Percentiles rank a stretch among this genome's conserved stretches.
phyloP scores from a whole-genome alignment of 495 filamentous ascomycete species.

The Letharia columbiana region DNA sequence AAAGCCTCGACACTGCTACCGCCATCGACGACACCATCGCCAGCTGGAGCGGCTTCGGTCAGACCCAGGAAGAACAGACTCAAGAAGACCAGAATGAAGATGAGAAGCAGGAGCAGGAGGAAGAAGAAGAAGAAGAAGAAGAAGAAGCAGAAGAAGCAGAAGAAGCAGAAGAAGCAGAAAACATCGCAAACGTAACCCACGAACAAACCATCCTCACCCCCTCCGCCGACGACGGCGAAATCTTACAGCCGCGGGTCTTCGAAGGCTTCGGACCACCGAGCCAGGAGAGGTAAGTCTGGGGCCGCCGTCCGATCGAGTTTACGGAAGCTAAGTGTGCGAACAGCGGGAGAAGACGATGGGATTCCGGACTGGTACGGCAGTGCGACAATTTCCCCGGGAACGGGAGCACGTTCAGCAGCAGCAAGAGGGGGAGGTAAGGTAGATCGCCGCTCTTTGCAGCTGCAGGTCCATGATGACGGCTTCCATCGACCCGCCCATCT shows the following conservation, averaged over 20 bases:
- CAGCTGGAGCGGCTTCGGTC: background rate
- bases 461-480: too few relatives aligned
- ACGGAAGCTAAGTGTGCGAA: background rate
- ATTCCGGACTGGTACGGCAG: background rate
- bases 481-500: too few relatives aligned
- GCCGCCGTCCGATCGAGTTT: too few relatives aligned
- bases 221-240: background rate
- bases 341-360: background rate
- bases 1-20: background rate
- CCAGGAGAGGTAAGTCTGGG: background rate
- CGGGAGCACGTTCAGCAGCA: background rate
- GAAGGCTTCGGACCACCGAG: background rate
- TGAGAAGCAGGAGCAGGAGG: background rate
- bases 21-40: background rate
- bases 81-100: background rate
- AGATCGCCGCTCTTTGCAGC: background rate
- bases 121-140: too few relatives aligned
- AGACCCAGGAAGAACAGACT: background rate
- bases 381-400: background rate
- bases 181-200: background rate
- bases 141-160: too few relatives aligned
- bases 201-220: background rate
- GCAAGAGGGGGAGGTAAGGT: background rate
- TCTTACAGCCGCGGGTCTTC: background rate
- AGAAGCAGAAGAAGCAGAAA: background rate